Percentiles rank a stretch among this genome's conserved stretches.
Conservation (phyloP, 495 filamentous ascomycete species). For the Tuber umbilicatum region DNA sequence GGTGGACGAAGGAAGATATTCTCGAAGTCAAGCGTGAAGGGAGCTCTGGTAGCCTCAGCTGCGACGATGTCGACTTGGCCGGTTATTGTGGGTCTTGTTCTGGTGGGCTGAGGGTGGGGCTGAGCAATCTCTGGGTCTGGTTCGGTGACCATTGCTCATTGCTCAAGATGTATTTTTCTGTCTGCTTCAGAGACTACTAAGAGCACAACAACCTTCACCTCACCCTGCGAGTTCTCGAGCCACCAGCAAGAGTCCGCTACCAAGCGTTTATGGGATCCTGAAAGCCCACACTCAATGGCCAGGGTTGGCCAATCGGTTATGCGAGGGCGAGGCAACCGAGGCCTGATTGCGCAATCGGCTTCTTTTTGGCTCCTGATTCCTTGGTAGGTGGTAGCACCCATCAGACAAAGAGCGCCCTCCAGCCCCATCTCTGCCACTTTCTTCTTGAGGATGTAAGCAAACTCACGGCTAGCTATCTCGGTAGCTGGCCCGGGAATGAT, state of each 20-base stretch:
- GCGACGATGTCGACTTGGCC: neutral
- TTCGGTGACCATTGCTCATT: neutral
- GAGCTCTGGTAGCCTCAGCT: neutral
- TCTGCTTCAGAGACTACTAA: neutral
- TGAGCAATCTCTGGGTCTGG: neutral
- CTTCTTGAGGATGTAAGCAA: no score
- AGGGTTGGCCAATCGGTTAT: no score
- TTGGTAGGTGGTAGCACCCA: no score
- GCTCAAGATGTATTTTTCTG: slow-evolving; percentile 3
- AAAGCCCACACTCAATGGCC: neutral
- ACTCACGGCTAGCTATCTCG: no score
- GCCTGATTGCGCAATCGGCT: no score
- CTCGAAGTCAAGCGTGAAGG: slow-evolving; percentile 5
- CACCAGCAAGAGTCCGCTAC: slow-evolving; percentile 10
- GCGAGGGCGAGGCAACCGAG: no score
- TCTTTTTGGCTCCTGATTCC: no score
- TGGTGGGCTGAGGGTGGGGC: neutral
- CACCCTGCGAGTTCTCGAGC: slow-evolving; percentile 6
- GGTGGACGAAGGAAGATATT: slow-evolving; percentile 8
- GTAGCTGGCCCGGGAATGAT: no score
- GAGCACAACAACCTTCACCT: slow-evolving; percentile 8
- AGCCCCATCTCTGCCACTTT: no score
- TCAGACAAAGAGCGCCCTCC: no score
- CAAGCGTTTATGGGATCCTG: neutral
- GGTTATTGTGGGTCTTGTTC: neutral